Evolutionary conservation across 1,284 basidiomycete species (phyloP).

Genomic region (Cryptococcus sp.): DNA sequence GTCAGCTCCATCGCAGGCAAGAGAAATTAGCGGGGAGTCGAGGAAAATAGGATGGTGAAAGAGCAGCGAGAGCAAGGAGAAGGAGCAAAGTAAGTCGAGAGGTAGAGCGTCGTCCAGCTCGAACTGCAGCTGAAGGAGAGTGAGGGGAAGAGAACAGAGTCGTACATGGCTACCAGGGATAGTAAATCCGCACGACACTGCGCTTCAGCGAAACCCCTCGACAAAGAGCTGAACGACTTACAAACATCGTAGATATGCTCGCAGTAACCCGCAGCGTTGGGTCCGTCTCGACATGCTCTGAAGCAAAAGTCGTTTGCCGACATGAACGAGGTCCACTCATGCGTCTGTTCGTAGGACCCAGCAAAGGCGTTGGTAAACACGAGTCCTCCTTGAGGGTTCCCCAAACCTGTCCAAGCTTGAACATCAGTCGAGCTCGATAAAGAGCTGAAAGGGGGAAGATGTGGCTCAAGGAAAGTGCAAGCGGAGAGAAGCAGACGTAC

Average conservation of each 20-base stretch:
- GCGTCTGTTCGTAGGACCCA: conserved; percentile 31
- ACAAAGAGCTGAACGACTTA: conserved; percentile 9
- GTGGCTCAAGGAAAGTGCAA: too few relatives aligned
- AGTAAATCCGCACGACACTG: conserved; percentile 62
- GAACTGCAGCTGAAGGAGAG: background rate
- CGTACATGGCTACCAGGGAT: conserved; percentile 60
- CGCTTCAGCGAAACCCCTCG: conserved; percentile 5
- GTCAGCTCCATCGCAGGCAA: conserved; percentile 1
- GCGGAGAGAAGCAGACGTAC: conserved; percentile 9
- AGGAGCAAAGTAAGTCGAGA: background rate
- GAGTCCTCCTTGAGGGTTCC: conserved; percentile 57
- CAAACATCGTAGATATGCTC: conserved; percentile 60
- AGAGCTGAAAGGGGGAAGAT: background rate
- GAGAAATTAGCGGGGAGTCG: conserved; percentile 1
- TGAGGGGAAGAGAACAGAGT: conserved; percentile 16
- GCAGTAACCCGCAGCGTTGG: conserved; percentile 57
- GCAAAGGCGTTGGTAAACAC: conserved; percentile 69
- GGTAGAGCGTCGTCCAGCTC: too few relatives aligned
- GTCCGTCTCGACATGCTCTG: conserved; percentile 60
- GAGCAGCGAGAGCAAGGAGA: conserved; percentile 53
- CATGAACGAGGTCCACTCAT: conserved; percentile 45
- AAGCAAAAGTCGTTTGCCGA: conserved; percentile 59
- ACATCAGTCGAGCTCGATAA: background rate
- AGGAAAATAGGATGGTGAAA: background rate
- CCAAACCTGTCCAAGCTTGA: conserved; percentile 40